These are phyloP conservation scores for Penicillium aurantiogriseum DNA, from an alignment of 2,329 filamentous ascomycete species.

Conservation along the genomic window DNA sequence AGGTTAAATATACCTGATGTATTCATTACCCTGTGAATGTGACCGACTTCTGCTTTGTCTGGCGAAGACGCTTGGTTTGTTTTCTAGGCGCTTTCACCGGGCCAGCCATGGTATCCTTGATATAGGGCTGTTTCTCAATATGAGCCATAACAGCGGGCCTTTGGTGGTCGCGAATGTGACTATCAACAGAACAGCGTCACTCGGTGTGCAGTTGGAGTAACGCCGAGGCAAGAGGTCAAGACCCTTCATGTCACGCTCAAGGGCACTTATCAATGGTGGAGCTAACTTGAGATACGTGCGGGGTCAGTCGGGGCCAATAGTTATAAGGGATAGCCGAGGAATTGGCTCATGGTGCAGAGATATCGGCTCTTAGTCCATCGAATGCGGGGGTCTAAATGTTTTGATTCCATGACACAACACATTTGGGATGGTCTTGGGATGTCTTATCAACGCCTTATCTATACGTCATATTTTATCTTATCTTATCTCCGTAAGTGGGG, in stretches of 20 bases:
- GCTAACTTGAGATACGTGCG: background rate
- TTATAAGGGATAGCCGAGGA: background rate
- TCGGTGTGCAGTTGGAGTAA: background rate
- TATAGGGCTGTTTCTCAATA: background rate
- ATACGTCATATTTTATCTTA: background rate
- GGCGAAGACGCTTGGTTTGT: background rate
- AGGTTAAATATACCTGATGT: background rate
- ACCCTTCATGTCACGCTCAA: background rate
- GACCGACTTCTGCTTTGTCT: background rate
- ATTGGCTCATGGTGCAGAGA: background rate
- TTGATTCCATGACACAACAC: background rate
- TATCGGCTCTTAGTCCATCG: background rate
- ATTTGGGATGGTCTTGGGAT: background rate
- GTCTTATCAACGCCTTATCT: background rate
- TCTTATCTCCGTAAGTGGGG: background rate
- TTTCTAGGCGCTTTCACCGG: background rate
- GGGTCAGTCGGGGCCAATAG: background rate
- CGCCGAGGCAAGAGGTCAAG: background rate
- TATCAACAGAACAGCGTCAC: background rate
- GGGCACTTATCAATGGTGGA: background rate
- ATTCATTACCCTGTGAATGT: constrained; percentile 1
- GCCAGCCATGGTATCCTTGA: background rate
- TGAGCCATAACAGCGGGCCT: background rate
- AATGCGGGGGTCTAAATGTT: background rate
- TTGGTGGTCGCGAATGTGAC: background rate